A percentile compares a stretch with the other conserved stretches of the same genome.
Conservation (phyloP, 1,284 basidiomycete species). For the Singerocomus inundabilis region DNA sequence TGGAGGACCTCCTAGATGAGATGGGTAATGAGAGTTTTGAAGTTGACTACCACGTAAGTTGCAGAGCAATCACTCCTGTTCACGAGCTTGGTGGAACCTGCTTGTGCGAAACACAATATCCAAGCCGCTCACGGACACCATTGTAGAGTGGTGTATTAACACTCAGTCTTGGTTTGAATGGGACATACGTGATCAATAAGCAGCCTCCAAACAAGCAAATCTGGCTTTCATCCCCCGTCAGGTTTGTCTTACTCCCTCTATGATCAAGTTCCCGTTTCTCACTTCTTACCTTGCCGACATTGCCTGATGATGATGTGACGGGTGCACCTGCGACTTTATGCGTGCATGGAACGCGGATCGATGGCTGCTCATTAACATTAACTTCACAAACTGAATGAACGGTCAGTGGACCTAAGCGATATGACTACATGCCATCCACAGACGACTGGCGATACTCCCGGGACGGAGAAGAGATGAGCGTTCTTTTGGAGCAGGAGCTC, state of each 20-base stretch:
- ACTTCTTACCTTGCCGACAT: constrained; percentile 8
- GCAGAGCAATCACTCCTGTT: background rate
- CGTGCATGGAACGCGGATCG: constrained; percentile 5
- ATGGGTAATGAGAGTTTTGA: constrained; percentile 64
- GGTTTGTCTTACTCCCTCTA: constrained; percentile 41
- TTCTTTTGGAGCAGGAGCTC: constrained; percentile 71
- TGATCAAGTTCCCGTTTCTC: constrained; percentile 2
- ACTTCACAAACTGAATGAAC: constrained; percentile 1
- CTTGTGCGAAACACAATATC: background rate
- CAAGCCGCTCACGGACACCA: constrained; percentile 12
- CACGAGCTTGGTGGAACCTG: constrained; percentile 11
- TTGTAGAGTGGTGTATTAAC: constrained; percentile 87
- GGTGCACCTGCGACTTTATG: background rate
- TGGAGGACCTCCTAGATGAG: constrained; percentile 78
- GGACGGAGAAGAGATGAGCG: constrained; percentile 60
- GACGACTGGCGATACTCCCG: constrained; percentile 80
- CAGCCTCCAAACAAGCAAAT: constrained; percentile 99
- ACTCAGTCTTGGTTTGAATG: constrained; percentile 75
- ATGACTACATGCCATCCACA: constrained; percentile 62
- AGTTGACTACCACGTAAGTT: constrained; percentile 90
- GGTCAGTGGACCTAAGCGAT: constrained; percentile 83
- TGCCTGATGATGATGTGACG: background rate
- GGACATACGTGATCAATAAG: constrained; percentile 99
- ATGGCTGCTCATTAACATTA: background rate
- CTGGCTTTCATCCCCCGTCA: constrained; percentile 92